A percentile compares a stretch with the other conserved stretches of the same genome.
Evolutionary conservation across 2,329 filamentous ascomycete species (phyloP).

Genomic region (Aureobasidium vineae): DNA sequence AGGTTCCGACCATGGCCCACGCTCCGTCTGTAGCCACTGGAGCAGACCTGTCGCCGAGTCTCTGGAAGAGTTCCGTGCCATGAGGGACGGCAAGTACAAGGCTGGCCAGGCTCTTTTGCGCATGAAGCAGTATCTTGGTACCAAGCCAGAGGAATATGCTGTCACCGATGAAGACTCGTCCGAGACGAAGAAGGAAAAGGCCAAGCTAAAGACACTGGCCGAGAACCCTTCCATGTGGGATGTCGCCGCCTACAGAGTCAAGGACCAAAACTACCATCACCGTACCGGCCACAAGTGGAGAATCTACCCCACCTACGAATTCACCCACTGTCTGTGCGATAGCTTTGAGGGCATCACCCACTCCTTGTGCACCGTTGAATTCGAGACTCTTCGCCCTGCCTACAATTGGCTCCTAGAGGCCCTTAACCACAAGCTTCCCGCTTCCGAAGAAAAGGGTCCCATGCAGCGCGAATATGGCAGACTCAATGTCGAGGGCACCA

Average conservation of each 20-base stretch:
- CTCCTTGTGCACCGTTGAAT: conserved; percentile 90
- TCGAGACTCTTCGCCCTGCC: conserved; percentile 76
- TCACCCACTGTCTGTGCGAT: conserved; percentile 82
- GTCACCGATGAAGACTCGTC: conserved; percentile 35
- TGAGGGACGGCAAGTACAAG: conserved; percentile 89
- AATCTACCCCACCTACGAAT: conserved; percentile 95
- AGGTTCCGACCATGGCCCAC: conserved; percentile 65
- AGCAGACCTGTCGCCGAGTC: conserved; percentile 72
- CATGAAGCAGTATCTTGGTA: conserved; percentile 84
- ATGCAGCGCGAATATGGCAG: conserved; percentile 90
- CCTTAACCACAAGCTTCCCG: conserved; percentile 73
- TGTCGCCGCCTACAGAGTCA: conserved; percentile 82
- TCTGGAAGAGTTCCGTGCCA: conserved; percentile 77
- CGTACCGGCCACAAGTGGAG: conserved; percentile 81
- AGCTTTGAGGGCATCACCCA: conserved; percentile 91
- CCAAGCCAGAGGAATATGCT: conserved; percentile 39
- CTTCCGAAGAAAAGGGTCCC: conserved; percentile 54
- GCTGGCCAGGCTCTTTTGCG: conserved; percentile 79
- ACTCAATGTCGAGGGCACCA: conserved; percentile 76
- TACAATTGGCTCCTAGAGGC: conserved; percentile 89
- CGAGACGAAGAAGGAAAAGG: conserved; percentile 39
- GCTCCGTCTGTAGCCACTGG: conserved; percentile 79
- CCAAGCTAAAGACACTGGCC: conserved; percentile 46
- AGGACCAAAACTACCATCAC: conserved; percentile 70
- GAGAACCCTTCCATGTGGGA: conserved; percentile 98